These are phyloP conservation scores for Debaryomyces robertsiae DNA, from an alignment of 1,139 yeast species.

Conservation along the genomic window DNA sequence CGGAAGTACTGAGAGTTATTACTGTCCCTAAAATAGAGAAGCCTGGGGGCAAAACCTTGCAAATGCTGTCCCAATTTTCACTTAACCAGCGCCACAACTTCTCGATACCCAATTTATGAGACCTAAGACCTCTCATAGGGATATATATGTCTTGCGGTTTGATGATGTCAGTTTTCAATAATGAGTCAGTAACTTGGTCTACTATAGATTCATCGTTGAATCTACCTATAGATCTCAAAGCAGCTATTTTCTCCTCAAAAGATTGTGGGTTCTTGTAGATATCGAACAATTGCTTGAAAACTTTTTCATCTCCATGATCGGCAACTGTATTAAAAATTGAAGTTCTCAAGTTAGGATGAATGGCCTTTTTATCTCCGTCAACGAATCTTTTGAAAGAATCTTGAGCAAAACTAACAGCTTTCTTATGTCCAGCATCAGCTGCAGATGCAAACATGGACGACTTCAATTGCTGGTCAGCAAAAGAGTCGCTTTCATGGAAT, in stretches of 20 bases:
- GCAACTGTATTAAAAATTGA: slow-evolving; percentile 72
- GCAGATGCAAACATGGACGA: slow-evolving; percentile 72
- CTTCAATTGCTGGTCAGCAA: slow-evolving; percentile 76
- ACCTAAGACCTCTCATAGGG: slow-evolving; percentile 72
- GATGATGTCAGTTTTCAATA: slow-evolving; percentile 69
- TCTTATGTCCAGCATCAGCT: slow-evolving; percentile 58
- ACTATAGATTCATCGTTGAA: slow-evolving; percentile 61
- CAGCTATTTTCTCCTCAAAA: slow-evolving; percentile 75
- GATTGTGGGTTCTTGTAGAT: slow-evolving; percentile 69
- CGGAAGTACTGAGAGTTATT: slow-evolving; percentile 60
- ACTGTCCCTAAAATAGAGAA: slow-evolving; percentile 77
- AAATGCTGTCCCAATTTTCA: slow-evolving; percentile 69
- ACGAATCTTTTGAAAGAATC: slow-evolving; percentile 60
- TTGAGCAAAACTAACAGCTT: slow-evolving; percentile 55
- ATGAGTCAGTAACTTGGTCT: slow-evolving; percentile 58
- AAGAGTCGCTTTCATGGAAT: slow-evolving; percentile 62
- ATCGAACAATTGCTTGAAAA: slow-evolving; percentile 63
- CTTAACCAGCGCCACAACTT: slow-evolving; percentile 79
- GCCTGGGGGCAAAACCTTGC: slow-evolving; percentile 75
- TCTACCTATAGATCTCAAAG: slow-evolving; percentile 74
- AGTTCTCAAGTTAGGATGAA: slow-evolving; percentile 80
- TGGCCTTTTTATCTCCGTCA: slow-evolving; percentile 66
- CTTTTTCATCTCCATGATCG: slow-evolving; percentile 60
- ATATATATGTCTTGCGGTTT: slow-evolving; percentile 81
- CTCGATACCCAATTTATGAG: slow-evolving; percentile 62